phyloP scores from a whole-genome alignment of 306 rosid species.

The Cotoneaster glaucophyllus region DNA sequence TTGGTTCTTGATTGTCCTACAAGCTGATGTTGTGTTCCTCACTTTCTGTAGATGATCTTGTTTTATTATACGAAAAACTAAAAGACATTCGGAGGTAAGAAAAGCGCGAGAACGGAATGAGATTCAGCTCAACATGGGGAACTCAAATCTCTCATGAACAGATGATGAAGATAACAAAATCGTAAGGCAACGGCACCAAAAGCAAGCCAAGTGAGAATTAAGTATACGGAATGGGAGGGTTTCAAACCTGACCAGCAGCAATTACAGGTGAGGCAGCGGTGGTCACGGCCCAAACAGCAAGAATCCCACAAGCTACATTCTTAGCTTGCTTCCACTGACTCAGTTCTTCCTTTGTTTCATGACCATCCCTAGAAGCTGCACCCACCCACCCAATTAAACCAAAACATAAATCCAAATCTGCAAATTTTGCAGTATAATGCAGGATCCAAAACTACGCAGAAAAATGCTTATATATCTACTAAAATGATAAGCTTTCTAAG shows the following conservation, averaged over 20 bases:
- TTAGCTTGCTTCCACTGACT: conserved; percentile 34
- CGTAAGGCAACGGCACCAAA: background rate
- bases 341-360: conserved; percentile 28
- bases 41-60: background rate
- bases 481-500: background rate
- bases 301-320: conserved; percentile 69
- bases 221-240: background rate
- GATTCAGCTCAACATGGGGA: background rate
- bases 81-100: background rate
- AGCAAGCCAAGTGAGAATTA: background rate
- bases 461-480: background rate
- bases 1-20: background rate
- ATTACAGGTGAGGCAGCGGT: conserved; percentile 66
- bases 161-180: too few relatives aligned
- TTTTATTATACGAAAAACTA: background rate
- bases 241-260: conserved; percentile 73
- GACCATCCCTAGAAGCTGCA: conserved; percentile 35
- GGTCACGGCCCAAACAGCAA: conserved; percentile 65
- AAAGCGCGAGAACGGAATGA: background rate
- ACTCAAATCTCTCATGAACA: background rate
- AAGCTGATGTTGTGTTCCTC: background rate
- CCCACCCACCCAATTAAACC: conserved; percentile 12
- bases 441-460: background rate
- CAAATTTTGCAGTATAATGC: background rate
- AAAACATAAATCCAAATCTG: background rate